A percentile compares a stretch with the other conserved stretches of the same genome.
These are phyloP conservation scores for sorghum (Sorghum bicolor) DNA, from an alignment of 176 grass and related monocot species.

Conservation along the genomic window Sorghum_bicolor_NCBIv3 NC_012870.2:1707501-1708000, in stretches of 20 bases:
- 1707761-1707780: background rate
- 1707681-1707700: background rate
- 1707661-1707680: background rate
- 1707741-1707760: background rate
- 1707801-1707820: conserved; percentile 28
- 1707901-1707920: conserved; percentile 9
- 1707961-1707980: background rate
- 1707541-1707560: conserved; percentile 91
- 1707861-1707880: conserved; percentile 97
- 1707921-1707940: background rate
- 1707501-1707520: conserved; percentile 58
- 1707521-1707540: conserved; percentile 82
- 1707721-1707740: background rate
- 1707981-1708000: background rate
- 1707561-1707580: conserved; percentile 94
- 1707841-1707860: conserved; percentile 82
- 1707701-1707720: background rate
- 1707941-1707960: background rate
- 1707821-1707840: conserved; percentile 94
- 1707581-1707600: conserved; percentile 58
- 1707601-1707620: background rate
- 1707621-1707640: background rate
- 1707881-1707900: conserved; percentile 65
- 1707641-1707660: background rate
- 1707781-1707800: no score